Percentiles rank a stretch among this genome's conserved stretches.
Evolutionary conservation across 257 asterid genomes (phyloP).

Genomic region (Plantago elongata): DNA sequence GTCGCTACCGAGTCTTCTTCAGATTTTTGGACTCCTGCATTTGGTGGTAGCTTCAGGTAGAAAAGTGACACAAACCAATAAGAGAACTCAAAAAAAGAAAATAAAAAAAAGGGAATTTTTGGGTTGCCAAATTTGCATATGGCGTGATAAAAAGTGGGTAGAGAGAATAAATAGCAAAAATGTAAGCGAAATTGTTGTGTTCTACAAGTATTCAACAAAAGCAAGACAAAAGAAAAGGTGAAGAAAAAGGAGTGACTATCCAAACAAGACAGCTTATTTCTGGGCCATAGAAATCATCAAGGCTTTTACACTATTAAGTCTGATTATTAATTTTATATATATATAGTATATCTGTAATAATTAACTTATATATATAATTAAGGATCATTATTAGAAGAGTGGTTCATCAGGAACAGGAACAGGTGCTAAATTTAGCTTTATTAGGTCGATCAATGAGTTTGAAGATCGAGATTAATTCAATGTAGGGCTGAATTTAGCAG

Average conservation of each 20-base stretch:
- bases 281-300: slow-evolving; percentile 55
- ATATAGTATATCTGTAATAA: slow-evolving; percentile 23
- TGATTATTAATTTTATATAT: neutral
- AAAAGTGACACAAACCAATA: neutral
- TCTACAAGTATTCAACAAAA: slow-evolving; percentile 20
- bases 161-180: slow-evolving; percentile 1
- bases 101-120: neutral
- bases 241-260: slow-evolving; percentile 32
- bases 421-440: slow-evolving; percentile 68
- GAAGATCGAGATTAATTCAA: slow-evolving; percentile 19
- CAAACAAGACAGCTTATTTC: slow-evolving; percentile 41
- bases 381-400: slow-evolving; percentile 11
- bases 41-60: slow-evolving; percentile 63
- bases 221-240: slow-evolving; percentile 18
- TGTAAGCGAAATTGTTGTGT: slow-evolving; percentile 22
- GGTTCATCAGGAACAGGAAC: slow-evolving; percentile 59
- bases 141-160: slow-evolving; percentile 12
- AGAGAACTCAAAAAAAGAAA: neutral
- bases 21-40: slow-evolving; percentile 85
- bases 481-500: slow-evolving; percentile 68
- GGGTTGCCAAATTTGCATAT: too few species aligned
- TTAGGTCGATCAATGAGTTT: slow-evolving; percentile 23
- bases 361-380: slow-evolving; percentile 19
- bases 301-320: neutral
- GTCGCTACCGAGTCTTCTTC: slow-evolving; percentile 59